A percentile compares a stretch with the other conserved stretches of the same genome.
These are phyloP conservation scores for Aspergillus ibericus DNA, from an alignment of 2,329 filamentous ascomycete genomes.

Conservation along the genomic window DNA sequence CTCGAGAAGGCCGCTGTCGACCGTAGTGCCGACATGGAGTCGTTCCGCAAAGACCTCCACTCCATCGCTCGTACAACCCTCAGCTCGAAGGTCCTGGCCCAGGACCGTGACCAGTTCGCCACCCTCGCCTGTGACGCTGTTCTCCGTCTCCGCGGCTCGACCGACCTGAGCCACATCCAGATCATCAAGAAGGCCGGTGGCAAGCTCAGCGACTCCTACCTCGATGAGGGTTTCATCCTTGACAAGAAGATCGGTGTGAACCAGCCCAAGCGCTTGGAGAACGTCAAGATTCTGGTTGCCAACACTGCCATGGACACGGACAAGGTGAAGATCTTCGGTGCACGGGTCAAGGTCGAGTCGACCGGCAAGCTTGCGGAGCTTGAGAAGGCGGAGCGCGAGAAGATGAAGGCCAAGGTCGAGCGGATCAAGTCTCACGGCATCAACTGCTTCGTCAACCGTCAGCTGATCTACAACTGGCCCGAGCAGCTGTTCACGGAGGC, in stretches of 20 bases:
- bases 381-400: constrained; percentile 96
- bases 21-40: constrained; percentile 77
- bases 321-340: constrained; percentile 99
- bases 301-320: constrained; percentile 99
- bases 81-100: constrained; percentile 93
- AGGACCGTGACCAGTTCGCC: constrained; percentile 90
- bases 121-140: constrained; percentile 88
- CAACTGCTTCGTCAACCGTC: constrained; percentile 99
- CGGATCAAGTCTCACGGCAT: constrained; percentile 98
- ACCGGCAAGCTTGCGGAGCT: constrained; percentile 97
- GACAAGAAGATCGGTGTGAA: constrained; percentile 99
- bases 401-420: constrained; percentile 99
- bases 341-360: constrained; percentile 91
- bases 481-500: constrained; percentile 98
- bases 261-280: constrained; percentile 94
- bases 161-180: constrained; percentile 95
- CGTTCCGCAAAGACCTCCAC: constrained; percentile 85
- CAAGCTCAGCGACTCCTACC: constrained; percentile 95
- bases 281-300: constrained; percentile 95
- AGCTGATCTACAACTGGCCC: constrained; percentile 99
- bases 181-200: constrained; percentile 99
- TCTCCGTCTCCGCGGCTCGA: constrained; percentile 81
- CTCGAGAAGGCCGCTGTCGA: constrained; percentile 83
- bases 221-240: constrained; percentile 96
- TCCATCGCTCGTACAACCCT: constrained; percentile 92